phyloP scores from a whole-genome alignment of 2,329 filamentous ascomycete genomes.

The Calonectria leucothoes region DNA sequence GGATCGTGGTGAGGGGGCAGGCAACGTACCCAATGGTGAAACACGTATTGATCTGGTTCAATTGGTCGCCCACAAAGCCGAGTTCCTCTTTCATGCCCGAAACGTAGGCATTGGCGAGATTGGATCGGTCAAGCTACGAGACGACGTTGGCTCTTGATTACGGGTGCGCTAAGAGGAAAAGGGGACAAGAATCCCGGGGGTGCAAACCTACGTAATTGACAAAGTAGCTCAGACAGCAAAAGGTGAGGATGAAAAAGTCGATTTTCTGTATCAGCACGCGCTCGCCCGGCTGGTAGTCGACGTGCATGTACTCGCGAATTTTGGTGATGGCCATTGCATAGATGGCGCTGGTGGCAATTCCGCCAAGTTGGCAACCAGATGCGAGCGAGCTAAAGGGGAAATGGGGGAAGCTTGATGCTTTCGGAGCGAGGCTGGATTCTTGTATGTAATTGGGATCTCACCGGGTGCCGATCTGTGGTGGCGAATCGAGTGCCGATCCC shows the following conservation, averaged over 20 bases:
- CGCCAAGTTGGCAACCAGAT: not conserved
- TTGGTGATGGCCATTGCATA: constrained; percentile 20
- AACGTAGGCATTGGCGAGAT: constrained; percentile 54
- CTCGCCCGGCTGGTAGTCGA: constrained; percentile 51
- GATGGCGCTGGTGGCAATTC: not conserved
- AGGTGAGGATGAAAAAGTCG: constrained; percentile 73
- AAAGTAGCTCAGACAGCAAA: constrained; percentile 70
- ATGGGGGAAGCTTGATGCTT: not conserved
- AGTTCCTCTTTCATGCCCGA: constrained; percentile 61
- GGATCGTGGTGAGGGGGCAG: not conserved
- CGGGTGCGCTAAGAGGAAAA: accelerated
- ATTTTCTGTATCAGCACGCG: constrained; percentile 65
- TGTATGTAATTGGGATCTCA: not conserved
- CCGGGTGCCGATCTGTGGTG: not conserved
- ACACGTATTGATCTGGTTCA: constrained; percentile 51
- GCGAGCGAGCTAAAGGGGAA: not conserved
- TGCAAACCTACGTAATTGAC: constrained; percentile 63
- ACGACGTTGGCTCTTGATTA: not conserved
- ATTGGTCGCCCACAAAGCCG: constrained; percentile 57
- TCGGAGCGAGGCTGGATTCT: not conserved
- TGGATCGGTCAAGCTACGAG: constrained; percentile 50
- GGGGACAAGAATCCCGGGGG: no score
- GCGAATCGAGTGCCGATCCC: not conserved
- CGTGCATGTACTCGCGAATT: constrained; percentile 49
- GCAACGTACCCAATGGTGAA: constrained; percentile 50